These are phyloP conservation scores for Phytophthora agathidicida DNA, from an alignment of 352 stramenopile genomes.

Conservation along the genomic window DNA sequence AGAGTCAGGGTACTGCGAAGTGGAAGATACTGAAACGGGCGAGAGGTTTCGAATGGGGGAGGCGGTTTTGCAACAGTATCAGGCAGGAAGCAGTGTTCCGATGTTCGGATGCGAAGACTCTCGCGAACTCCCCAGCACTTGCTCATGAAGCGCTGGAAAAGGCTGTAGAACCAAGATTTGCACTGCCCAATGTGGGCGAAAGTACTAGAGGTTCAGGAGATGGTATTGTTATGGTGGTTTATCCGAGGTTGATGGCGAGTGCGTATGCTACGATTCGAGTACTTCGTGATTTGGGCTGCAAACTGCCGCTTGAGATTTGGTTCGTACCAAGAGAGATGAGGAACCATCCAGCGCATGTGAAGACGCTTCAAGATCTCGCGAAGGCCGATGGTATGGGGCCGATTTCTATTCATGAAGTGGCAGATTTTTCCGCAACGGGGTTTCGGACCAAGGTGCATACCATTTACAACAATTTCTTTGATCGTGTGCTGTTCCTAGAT, in stretches of 20 bases:
- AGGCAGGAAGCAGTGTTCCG: slow-evolving; percentile 33
- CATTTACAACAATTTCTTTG: slow-evolving; percentile 47
- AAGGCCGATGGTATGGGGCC: slow-evolving; percentile 21
- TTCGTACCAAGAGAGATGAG: slow-evolving; percentile 41
- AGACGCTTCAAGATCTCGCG: slow-evolving; percentile 28
- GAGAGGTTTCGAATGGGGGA: slow-evolving; percentile 32
- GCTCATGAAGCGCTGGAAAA: slow-evolving; percentile 12
- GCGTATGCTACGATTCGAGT: slow-evolving; percentile 40
- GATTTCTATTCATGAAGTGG: slow-evolving; percentile 31
- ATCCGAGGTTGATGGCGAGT: slow-evolving; percentile 48
- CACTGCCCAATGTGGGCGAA: slow-evolving; percentile 12
- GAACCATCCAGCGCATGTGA: slow-evolving; percentile 10
- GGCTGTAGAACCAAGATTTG: slow-evolving; percentile 3
- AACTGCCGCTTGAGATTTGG: slow-evolving; percentile 57
- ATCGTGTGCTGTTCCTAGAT: slow-evolving; percentile 55
- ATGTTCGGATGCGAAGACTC: slow-evolving; percentile 44
- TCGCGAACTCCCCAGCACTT: slow-evolving; percentile 36
- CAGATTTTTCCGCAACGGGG: slow-evolving; percentile 27
- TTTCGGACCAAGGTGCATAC: slow-evolving; percentile 59
- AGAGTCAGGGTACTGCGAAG: slow-evolving; percentile 51
- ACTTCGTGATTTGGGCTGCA: slow-evolving; percentile 40
- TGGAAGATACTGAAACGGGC: slow-evolving; percentile 33
- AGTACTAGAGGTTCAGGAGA: slow-evolving; percentile 5
- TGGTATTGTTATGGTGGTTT: slow-evolving; percentile 60
- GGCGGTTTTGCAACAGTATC: slow-evolving; percentile 34